Conservation (phyloP, 495 filamentous ascomycete genomes). For the Clohesyomyces aquaticus region DNA sequence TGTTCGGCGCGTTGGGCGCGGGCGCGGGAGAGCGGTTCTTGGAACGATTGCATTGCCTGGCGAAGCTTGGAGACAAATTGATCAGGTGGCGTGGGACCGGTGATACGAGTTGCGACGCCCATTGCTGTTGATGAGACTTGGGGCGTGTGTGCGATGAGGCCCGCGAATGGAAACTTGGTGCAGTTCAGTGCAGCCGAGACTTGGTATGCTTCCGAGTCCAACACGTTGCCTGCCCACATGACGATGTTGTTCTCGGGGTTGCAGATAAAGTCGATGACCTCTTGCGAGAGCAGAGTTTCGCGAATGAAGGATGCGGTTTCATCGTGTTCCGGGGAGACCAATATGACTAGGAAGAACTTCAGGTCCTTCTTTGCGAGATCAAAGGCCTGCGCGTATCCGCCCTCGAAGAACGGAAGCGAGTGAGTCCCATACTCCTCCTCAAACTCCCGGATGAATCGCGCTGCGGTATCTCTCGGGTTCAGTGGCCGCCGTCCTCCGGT, state of each 20-base stretch:
- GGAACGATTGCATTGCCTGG: slow-evolving; percentile 68
- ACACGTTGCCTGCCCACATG: slow-evolving; percentile 88
- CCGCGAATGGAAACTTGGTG: slow-evolving; percentile 89
- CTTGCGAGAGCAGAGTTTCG: slow-evolving; percentile 75
- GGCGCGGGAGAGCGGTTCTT: slow-evolving; percentile 67
- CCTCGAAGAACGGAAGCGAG: slow-evolving; percentile 74
- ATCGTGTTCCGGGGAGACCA: slow-evolving; percentile 90
- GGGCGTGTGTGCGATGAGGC: slow-evolving; percentile 81
- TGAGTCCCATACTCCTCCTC: slow-evolving; percentile 85
- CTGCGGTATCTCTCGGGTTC: slow-evolving; percentile 82
- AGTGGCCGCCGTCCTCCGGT: slow-evolving; percentile 72
- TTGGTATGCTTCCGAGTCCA: slow-evolving; percentile 92
- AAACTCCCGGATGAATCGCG: slow-evolving; percentile 86
- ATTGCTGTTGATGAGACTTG: slow-evolving; percentile 79
- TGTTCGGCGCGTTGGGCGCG: slow-evolving; percentile 74
- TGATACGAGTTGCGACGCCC: slow-evolving; percentile 77
- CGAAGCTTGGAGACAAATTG: slow-evolving; percentile 74
- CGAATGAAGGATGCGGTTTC: slow-evolving; percentile 82
- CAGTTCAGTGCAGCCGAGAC: slow-evolving; percentile 79
- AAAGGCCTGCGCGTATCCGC: slow-evolving; percentile 85
- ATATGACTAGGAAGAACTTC: slow-evolving; percentile 82
- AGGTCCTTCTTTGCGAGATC: slow-evolving; percentile 88
- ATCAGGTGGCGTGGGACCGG: slow-evolving; percentile 66
- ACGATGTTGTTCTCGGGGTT: slow-evolving; percentile 74
- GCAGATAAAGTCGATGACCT: slow-evolving; percentile 72